These are phyloP conservation scores for Musa acuminata DNA, from an alignment of 176 grass and related monocot species.

Conservation along the genomic window DNA sequence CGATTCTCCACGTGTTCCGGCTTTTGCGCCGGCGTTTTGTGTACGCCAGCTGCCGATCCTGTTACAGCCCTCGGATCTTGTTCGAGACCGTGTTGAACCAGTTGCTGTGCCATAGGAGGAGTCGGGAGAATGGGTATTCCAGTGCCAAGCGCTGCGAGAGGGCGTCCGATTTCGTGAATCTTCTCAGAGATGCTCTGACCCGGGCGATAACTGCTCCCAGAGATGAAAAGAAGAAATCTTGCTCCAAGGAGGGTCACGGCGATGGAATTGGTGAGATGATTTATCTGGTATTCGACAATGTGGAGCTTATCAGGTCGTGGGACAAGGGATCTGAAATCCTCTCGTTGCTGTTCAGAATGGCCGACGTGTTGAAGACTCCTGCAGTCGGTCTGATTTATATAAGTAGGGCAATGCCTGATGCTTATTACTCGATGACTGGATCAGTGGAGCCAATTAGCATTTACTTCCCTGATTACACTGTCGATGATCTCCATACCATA, in stretches of 20 bases:
- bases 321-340: constrained; percentile 50
- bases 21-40: constrained; percentile 41
- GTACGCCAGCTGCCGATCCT: constrained; percentile 57
- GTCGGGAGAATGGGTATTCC: constrained; percentile 12
- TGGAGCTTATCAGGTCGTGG: constrained; percentile 65
- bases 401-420: constrained; percentile 59
- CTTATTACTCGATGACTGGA: constrained; percentile 64
- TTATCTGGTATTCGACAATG: constrained; percentile 71
- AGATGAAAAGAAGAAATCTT: not conserved
- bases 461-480: constrained; percentile 73
- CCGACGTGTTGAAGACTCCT: constrained; percentile 44
- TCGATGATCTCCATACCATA: constrained; percentile 54
- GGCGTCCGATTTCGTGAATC: constrained; percentile 59
- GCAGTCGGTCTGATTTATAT: constrained; percentile 72
- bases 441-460: constrained; percentile 55
- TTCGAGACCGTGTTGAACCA: constrained; percentile 34
- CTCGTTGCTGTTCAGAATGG: constrained; percentile 46
- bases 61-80: constrained; percentile 31
- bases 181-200: constrained; percentile 45
- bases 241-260: not conserved
- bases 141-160: constrained; percentile 45
- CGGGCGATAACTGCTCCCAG: not conserved
- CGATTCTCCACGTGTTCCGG: constrained; percentile 48
- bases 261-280: constrained; percentile 30
- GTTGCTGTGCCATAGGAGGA: constrained; percentile 9